phyloP scores from a whole-genome alignment of 306 rosid genomes.

The Glycine tomentella region DNA sequence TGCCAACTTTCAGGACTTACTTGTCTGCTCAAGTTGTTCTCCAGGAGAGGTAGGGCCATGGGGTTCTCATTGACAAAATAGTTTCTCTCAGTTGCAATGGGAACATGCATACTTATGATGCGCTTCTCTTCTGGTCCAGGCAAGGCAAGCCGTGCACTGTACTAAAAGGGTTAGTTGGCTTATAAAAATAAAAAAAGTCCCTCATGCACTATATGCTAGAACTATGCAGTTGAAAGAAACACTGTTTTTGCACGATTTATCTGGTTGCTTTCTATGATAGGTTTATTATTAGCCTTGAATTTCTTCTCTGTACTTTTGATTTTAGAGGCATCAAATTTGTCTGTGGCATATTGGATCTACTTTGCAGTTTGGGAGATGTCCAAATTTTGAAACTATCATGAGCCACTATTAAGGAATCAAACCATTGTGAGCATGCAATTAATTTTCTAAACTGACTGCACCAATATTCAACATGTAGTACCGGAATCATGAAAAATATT shows the following conservation, averaged over 20 bases:
- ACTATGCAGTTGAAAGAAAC: constrained; percentile 12
- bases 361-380: not conserved
- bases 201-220: constrained; percentile 8
- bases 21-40: constrained; percentile 48
- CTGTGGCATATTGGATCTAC: constrained; percentile 11
- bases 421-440: too few relatives aligned
- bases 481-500: constrained; percentile 5
- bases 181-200: constrained; percentile 29
- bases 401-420: too few relatives aligned
- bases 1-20: constrained; percentile 42
- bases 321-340: constrained; percentile 21
- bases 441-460: too few relatives aligned
- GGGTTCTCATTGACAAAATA: constrained; percentile 54
- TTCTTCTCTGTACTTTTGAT: constrained; percentile 30
- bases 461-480: too few relatives aligned
- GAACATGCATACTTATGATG: constrained; percentile 58
- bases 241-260: constrained; percentile 23
- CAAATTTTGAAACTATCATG: not conserved
- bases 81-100: constrained; percentile 51
- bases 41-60: constrained; percentile 61
- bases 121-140: constrained; percentile 86
- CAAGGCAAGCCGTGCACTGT: constrained; percentile 92
- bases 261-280: not conserved
- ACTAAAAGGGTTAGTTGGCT: constrained; percentile 48
- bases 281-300: constrained; percentile 23